phyloP scores from a whole-genome alignment of 345 rosid species.

The Eucalyptus globulus region DNA sequence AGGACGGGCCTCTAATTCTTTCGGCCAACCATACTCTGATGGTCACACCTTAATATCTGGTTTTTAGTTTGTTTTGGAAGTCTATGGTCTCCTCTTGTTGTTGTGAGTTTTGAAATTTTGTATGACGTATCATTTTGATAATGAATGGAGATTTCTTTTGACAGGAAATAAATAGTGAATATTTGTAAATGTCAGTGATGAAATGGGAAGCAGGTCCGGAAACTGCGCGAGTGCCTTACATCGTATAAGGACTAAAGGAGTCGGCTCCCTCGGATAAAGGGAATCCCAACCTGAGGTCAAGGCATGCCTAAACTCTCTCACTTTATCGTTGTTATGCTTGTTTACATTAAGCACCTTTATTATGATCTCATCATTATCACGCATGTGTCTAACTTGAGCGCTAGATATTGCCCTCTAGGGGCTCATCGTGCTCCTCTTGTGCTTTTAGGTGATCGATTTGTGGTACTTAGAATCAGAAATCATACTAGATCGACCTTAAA shows the following conservation, averaged over 20 bases:
- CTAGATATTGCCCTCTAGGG: background rate
- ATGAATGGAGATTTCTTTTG: background rate
- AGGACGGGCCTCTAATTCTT: no score
- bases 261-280: background rate
- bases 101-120: background rate
- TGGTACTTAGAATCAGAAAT: fast-evolving
- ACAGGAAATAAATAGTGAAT: no score
- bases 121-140: background rate
- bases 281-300: background rate
- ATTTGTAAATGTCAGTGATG: background rate
- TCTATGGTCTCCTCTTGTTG: background rate
- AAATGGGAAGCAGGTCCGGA: background rate
- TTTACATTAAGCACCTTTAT: background rate
- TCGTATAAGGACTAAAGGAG: background rate
- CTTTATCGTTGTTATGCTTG: background rate
- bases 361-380: background rate
- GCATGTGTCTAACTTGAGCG: background rate
- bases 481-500: fast-evolving
- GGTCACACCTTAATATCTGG: no score
- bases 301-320: background rate
- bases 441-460: background rate
- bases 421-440: background rate
- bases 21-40: fast-evolving
- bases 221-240: background rate
- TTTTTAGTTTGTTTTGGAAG: no score